Base-by-base conservation (phyloP, 441 rosid species). In the Manihot esculenta region DNA sequence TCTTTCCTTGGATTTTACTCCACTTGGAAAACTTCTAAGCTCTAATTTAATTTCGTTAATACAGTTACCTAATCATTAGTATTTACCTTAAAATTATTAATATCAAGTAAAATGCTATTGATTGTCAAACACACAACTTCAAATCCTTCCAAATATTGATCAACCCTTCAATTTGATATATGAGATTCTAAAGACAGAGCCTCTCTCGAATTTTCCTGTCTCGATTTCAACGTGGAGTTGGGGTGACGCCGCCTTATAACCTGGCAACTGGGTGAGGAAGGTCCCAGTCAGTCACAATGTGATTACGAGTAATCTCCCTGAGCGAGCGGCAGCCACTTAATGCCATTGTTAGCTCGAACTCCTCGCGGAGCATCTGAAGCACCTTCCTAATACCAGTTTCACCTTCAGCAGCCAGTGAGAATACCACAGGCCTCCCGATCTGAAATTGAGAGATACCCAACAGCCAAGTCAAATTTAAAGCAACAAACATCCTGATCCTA, bases 381-480 rank as follows among this genome's bases (percentile, higher is more conserved):
- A 88, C 89, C 78, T 91, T 93, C 78, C 88, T 76, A 30, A 93
- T 89, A 11, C 98, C 97, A 3, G 87, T 87, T 66, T 95, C 94
- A 1, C 98, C 98, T 0, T 87, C 87, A 5, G 89, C 96, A 13
- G 98, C 97, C 80, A 93, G 82, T 23, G 97, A 84, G 87, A 79
- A 91, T 38, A 91, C 72, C 23, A 83, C 89, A 11, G 99, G 97
- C 89, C 97, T 89, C 76, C 97, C 99, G n/a, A 95, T 86, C 98
- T 95, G 81, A 66, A 78, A 60, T 41, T 23, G 21, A 4, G 54
- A 9, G 10, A 27, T 5, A 41, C 33, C 64, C 18, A 60, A 35
- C 15, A 38, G 42, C 10, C 17, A 1, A 41, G 49, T 23, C 7
- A 12, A 23, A 13, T 62, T 62, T 7, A 44, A 17, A 14, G 67